Evolutionary conservation across 345 rosid species (phyloP).

Genomic region (Angophora floribunda): DNA sequence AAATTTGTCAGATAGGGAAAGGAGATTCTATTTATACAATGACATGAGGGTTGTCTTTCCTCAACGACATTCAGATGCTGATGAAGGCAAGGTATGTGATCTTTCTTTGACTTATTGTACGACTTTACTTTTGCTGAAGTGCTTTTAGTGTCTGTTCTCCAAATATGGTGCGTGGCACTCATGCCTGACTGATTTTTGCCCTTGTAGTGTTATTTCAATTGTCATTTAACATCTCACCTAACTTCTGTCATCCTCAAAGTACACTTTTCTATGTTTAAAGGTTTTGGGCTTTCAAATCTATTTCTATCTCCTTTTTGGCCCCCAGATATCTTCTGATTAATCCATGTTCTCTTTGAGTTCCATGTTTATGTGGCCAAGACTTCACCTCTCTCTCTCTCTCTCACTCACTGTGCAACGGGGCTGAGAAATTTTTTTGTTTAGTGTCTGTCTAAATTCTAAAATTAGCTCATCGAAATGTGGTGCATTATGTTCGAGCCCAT

Average conservation of each 20-base stretch:
- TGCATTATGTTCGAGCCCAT: neutral
- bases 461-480: neutral
- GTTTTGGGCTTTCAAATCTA: neutral
- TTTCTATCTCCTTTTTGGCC: neutral
- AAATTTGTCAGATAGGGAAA: slow-evolving; percentile 18
- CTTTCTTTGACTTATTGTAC: neutral
- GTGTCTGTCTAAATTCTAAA: neutral
- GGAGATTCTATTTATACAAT: slow-evolving; percentile 79
- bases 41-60: slow-evolving; percentile 88
- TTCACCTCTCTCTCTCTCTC: neutral
- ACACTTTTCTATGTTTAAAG: neutral
- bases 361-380: neutral
- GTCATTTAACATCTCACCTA: neutral
- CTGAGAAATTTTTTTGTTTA: neutral
- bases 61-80: slow-evolving; percentile 89
- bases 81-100: slow-evolving; percentile 91
- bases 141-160: neutral
- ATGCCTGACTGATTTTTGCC: neutral
- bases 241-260: neutral
- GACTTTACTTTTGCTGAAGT: neutral
- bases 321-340: neutral
- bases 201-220: neutral
- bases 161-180: neutral
- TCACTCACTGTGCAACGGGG: neutral
- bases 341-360: neutral